These are phyloP conservation scores for Jimgerdemannia flammicorona DNA, from an alignment of 192 early-diverging fungal genomes.

Conservation along the genomic window DNA sequence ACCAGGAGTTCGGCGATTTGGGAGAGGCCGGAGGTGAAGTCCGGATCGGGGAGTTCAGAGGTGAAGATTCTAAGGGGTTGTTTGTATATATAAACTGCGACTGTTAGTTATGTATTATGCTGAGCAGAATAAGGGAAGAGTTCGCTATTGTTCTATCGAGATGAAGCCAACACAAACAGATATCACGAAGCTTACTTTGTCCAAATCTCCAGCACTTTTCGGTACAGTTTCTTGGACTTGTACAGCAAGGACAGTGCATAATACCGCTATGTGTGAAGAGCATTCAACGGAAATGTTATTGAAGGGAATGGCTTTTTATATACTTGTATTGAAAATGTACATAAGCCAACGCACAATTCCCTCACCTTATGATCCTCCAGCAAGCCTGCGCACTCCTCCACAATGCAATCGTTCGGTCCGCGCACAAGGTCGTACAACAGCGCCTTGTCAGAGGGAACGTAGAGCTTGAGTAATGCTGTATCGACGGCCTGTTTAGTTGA, in stretches of 20 bases:
- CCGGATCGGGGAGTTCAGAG: slow-evolving; percentile 45
- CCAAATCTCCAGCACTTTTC: slow-evolving; percentile 60
- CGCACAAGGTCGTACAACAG: slow-evolving; percentile 26
- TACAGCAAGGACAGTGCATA: slow-evolving; percentile 62
- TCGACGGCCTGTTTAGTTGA: slow-evolving; percentile 41
- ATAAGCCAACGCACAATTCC: neutral
- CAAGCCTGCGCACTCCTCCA: slow-evolving; percentile 41
- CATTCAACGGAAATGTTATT: neutral
- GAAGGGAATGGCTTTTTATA: too few relatives aligned
- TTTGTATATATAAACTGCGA: neutral
- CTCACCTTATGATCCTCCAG: slow-evolving; percentile 43
- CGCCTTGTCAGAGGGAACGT: slow-evolving; percentile 16
- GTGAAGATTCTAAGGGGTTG: slow-evolving; percentile 38
- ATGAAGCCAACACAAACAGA: neutral
- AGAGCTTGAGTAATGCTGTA: slow-evolving; percentile 47
- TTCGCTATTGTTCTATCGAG: neutral
- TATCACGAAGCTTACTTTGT: slow-evolving; percentile 39
- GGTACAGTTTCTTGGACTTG: slow-evolving; percentile 40
- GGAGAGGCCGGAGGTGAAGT: slow-evolving; percentile 38
- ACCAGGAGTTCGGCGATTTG: slow-evolving; percentile 38
- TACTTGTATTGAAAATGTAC: too few relatives aligned
- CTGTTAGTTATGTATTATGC: neutral
- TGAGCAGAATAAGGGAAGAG: neutral
- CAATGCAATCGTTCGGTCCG: slow-evolving; percentile 41
- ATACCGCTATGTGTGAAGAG: slow-evolving; percentile 33